Conservation (phyloP, 208 protist species). For the Wallacemonas rigidus region DNA sequence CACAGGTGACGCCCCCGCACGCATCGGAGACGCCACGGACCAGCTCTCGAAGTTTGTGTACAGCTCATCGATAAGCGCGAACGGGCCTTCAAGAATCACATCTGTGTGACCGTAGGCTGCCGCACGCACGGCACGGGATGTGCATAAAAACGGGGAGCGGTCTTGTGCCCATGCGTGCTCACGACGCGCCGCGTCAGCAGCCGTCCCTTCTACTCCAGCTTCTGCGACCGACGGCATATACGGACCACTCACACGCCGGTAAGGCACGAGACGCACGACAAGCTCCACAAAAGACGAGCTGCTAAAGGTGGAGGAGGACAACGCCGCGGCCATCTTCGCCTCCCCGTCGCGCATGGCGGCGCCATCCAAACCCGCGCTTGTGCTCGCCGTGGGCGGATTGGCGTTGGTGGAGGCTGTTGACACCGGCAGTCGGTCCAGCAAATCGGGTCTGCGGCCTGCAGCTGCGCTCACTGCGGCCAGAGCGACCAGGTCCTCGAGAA, state of each 20-base stretch:
- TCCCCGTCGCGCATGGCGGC: constrained; percentile 7
- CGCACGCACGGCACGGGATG: constrained; percentile 3
- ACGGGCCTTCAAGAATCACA: constrained; percentile 28
- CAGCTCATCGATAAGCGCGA: constrained; percentile 31
- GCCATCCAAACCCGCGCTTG: background rate
- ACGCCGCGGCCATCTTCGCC: constrained; percentile 2
- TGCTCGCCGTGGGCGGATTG: background rate
- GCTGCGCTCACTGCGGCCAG: background rate
- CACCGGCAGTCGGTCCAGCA: background rate
- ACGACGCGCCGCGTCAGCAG: too few species aligned
- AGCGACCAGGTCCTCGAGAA: constrained; percentile 15
- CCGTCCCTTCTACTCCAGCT: too few species aligned
- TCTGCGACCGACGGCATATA: background rate
- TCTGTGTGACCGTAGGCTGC: background rate
- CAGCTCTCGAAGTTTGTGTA: constrained; percentile 19
- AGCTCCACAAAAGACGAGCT: constrained; percentile 3
- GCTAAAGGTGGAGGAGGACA: constrained; percentile 3
- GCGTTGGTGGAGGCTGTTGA: background rate
- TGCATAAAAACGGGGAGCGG: too few species aligned
- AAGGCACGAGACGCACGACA: constrained; percentile 2
- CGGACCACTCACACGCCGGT: background rate
- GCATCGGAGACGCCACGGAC: constrained; percentile 6
- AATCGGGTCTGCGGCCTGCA: background rate
- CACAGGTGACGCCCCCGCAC: background rate
- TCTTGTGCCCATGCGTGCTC: too few species aligned